A percentile compares a stretch with the other conserved stretches of the same genome.
phyloP scores from a whole-genome alignment of 1,284 basidiomycete genomes.

The Rhodotorula glutinis region DNA sequence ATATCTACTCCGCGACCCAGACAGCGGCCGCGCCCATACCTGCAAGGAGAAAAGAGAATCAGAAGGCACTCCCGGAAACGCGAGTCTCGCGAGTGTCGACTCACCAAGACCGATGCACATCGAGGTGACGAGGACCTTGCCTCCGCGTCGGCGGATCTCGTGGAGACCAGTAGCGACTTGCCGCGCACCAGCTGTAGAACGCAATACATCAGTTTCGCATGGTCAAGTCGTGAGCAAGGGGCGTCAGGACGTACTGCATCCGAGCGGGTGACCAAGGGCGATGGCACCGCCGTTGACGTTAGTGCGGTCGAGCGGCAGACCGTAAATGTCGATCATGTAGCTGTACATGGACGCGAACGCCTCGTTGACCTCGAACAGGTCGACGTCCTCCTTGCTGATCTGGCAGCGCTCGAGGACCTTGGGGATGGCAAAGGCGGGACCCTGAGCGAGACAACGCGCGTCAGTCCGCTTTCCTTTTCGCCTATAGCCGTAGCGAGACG shows the following conservation, averaged over 20 bases:
- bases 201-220: conserved; percentile 54
- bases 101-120: conserved; percentile 54
- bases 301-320: conserved; percentile 47
- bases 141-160: conserved; percentile 70
- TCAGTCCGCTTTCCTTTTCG: neutral
- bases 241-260: conserved; percentile 46
- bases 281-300: conserved; percentile 53
- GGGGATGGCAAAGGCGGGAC: conserved; percentile 43
- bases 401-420: conserved; percentile 47
- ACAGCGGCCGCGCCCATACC: conserved; percentile 83
- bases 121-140: conserved; percentile 77
- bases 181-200: conserved; percentile 66
- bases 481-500: conserved; percentile 18
- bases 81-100: neutral
- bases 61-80: neutral
- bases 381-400: conserved; percentile 47
- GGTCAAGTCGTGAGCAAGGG: conserved; percentile 88
- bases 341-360: conserved; percentile 36
- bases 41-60: neutral
- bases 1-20: conserved; percentile 57
- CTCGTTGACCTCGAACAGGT: conserved; percentile 46
- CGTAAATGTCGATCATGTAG: conserved; percentile 39
- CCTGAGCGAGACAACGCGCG: neutral
- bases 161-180: conserved; percentile 83
- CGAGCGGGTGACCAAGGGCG: conserved; percentile 60